A percentile compares a stretch with the other conserved stretches of the same genome.
These are phyloP conservation scores for Silene vulgaris DNA, from an alignment of 179 eudicot genomes.

Conservation along the genomic window DNA sequence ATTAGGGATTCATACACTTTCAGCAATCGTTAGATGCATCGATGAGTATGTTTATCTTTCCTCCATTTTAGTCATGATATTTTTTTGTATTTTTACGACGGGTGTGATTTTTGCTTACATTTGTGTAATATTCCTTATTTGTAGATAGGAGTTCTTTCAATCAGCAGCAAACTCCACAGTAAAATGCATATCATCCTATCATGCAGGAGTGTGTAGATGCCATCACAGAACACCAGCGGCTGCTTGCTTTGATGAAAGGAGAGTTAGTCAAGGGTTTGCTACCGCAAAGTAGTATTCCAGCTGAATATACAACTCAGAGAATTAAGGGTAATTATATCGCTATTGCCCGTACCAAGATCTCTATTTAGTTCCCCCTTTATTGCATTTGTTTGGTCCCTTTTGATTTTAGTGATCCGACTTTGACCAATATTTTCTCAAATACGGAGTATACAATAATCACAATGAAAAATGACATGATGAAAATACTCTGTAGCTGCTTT, in stretches of 20 bases:
- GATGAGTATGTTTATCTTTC: constrained; percentile 35
- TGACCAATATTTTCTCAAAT: no score
- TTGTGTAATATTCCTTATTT: constrained; percentile 18
- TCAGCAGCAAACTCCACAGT: constrained; percentile 61
- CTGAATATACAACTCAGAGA: constrained; percentile 81
- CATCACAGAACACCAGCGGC: constrained; percentile 81
- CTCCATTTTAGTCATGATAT: constrained; percentile 3
- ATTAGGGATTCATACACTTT: no score
- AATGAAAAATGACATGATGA: no score
- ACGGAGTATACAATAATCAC: no score
- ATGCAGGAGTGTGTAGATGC: constrained; percentile 84
- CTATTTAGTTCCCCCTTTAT: neutral
- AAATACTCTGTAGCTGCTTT: no score
- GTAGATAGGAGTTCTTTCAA: constrained; percentile 44
- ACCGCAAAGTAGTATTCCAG: constrained; percentile 82
- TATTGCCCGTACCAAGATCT: neutral
- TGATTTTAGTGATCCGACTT: no score
- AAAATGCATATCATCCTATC: constrained; percentile 43
- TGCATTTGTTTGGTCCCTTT: no score
- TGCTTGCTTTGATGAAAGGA: constrained; percentile 81
- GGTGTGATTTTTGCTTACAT: constrained; percentile 4
- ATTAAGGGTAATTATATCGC: constrained; percentile 48
- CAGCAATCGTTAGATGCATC: constrained; percentile 66
- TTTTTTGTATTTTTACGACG: neutral
- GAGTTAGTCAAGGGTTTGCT: constrained; percentile 87